Percentiles rank a stretch among this genome's conserved stretches.
phyloP scores from a whole-genome alignment of 352 stramenopile species.

The Blastocystis sp. region DNA sequence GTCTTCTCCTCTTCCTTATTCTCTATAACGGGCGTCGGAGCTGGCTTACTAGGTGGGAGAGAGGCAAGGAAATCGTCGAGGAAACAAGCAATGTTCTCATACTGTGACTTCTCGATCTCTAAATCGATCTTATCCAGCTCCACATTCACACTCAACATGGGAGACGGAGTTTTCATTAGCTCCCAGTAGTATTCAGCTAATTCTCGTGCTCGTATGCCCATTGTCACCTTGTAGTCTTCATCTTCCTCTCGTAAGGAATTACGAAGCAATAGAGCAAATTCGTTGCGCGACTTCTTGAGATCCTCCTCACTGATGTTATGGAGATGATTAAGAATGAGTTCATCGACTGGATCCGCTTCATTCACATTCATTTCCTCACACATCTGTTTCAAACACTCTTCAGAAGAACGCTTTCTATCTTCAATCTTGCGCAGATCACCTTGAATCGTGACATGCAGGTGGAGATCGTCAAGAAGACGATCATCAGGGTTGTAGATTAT shows the following conservation, averaged over 20 bases:
- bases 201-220: conserved; percentile 33
- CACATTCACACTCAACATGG: conserved; percentile 35
- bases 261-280: conserved; percentile 1
- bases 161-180: not conserved
- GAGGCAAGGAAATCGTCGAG: conserved; percentile 50
- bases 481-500: conserved; percentile 40
- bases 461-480: conserved; percentile 42
- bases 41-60: not conserved
- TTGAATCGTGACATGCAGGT: conserved; percentile 12
- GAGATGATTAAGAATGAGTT: not conserved
- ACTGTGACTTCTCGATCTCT: conserved; percentile 62
- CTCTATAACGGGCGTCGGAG: not conserved
- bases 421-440: conserved; percentile 43
- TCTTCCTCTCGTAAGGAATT: not conserved
- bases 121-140: conserved; percentile 48
- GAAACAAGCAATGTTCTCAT: conserved; percentile 61
- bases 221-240: conserved; percentile 3
- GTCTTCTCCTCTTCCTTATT: not conserved
- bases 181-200: conserved; percentile 28
- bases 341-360: not conserved
- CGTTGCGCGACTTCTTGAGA: not conserved
- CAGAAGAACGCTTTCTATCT: not conserved
- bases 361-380: not conserved
- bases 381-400: conserved; percentile 2
- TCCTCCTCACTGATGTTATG: not conserved